phyloP scores from a whole-genome alignment of 495 filamentous ascomycete genomes.

The Pseudomonodictys pantanalensis region DNA sequence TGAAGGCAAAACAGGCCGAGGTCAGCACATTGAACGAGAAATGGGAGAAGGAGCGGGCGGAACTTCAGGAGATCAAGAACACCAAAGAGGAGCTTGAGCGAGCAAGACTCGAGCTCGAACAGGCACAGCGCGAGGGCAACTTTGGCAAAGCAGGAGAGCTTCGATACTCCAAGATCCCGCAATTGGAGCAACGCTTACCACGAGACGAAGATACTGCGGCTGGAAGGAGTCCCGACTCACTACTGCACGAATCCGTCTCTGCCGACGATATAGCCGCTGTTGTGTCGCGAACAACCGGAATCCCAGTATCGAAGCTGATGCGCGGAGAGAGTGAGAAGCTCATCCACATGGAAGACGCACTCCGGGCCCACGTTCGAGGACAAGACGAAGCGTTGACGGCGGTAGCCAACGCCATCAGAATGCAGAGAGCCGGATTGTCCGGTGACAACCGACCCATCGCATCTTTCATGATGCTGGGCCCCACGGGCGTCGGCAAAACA shows the following conservation, averaged over 20 bases:
- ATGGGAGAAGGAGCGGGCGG: constrained; percentile 86
- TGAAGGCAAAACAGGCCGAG: constrained; percentile 73
- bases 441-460: constrained; percentile 89
- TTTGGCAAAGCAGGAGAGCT: constrained; percentile 86
- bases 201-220: constrained; percentile 54
- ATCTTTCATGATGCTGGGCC: constrained; percentile 96
- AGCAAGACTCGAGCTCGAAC: constrained; percentile 78
- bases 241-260: constrained; percentile 90
- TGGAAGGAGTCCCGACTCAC: constrained; percentile 48
- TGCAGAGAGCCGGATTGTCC: constrained; percentile 88
- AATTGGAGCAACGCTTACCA: constrained; percentile 73
- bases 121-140: constrained; percentile 85
- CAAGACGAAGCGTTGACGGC: constrained; percentile 91
- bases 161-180: constrained; percentile 80
- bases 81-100: constrained; percentile 81
- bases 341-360: constrained; percentile 88
- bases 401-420: constrained; percentile 87
- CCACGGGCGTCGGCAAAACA: constrained; percentile 95
- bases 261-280: constrained; percentile 91
- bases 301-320: constrained; percentile 86
- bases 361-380: constrained; percentile 80
- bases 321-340: constrained; percentile 89
- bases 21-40: constrained; percentile 62
- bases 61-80: constrained; percentile 81
- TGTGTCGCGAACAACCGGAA: constrained; percentile 86